Evolutionary conservation across 768 basidiomycete genomes (phyloP).

Genomic region (Pulveroboletus ravenelii): DNA sequence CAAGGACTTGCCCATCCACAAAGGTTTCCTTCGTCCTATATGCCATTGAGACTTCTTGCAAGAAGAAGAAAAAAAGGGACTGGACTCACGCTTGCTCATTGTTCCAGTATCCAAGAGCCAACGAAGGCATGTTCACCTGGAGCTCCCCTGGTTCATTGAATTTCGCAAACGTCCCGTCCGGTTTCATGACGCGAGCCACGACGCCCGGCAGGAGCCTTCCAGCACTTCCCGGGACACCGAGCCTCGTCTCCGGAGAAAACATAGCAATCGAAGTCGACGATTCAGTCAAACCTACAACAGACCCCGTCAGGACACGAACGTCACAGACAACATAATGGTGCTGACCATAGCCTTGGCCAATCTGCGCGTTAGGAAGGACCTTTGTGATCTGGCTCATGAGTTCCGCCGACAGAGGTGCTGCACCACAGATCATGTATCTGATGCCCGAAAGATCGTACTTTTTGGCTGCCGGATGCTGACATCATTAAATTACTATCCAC

Average conservation of each 20-base stretch:
- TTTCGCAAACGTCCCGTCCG: constrained; percentile 51
- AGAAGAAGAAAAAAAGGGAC: neutral
- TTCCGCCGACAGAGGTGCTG: constrained; percentile 59
- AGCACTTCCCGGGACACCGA: constrained; percentile 50
- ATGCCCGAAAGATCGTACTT: constrained; percentile 49
- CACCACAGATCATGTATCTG: constrained; percentile 52
- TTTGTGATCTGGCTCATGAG: constrained; percentile 42
- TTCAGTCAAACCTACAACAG: constrained; percentile 58
- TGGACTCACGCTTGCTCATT: constrained; percentile 57
- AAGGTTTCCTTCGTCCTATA: constrained; percentile 65
- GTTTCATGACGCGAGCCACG: constrained; percentile 49
- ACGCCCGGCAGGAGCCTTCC: constrained; percentile 51
- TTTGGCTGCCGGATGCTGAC: constrained; percentile 48
- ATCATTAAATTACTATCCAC: neutral
- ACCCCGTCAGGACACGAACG: neutral
- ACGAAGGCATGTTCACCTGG: constrained; percentile 38
- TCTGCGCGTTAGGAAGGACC: constrained; percentile 52
- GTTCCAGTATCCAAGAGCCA: constrained; percentile 45
- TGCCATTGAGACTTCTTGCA: neutral
- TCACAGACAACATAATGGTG: neutral
- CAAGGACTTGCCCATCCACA: constrained; percentile 48
- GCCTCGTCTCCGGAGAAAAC: constrained; percentile 43
- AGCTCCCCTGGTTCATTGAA: constrained; percentile 61
- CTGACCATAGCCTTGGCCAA: constrained; percentile 63
- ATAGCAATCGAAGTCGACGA: constrained; percentile 48